phyloP scores from a whole-genome alignment of 495 filamentous ascomycete species.

The Bathelium albidoporum region DNA sequence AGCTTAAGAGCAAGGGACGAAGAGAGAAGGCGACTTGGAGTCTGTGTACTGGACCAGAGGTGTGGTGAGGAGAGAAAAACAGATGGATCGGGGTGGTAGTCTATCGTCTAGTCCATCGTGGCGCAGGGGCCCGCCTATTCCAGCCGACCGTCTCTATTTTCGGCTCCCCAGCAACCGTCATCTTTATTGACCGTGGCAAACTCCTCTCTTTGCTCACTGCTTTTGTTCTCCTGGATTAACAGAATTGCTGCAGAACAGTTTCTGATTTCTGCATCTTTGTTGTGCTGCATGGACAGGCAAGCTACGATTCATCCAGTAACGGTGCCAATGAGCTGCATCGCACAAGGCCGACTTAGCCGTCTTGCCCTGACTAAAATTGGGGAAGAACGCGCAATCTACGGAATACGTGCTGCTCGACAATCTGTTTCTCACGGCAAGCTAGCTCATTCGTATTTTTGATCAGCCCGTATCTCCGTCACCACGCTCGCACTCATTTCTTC shows the following conservation, averaged over 20 bases:
- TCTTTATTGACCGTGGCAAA: constrained; percentile 1
- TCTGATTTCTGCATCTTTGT: not conserved
- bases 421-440: not conserved
- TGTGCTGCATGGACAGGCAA: too few species aligned
- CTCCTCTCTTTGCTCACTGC: not conserved
- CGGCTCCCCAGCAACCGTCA: constrained; percentile 4
- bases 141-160: not conserved
- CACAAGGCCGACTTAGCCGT: too few species aligned
- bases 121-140: constrained; percentile 2
- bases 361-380: too few species aligned
- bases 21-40: not conserved
- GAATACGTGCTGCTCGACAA: too few species aligned
- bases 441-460: not conserved
- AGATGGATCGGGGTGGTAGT: not conserved
- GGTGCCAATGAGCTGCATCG: too few species aligned
- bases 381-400: too few species aligned
- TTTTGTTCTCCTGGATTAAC: too few species aligned
- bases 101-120: not conserved
- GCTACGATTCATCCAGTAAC: too few species aligned
- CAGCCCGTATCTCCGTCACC: not conserved
- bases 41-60: not conserved
- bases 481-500: not conserved
- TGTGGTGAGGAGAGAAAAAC: not conserved
- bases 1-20: not conserved
- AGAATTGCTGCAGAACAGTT: not conserved